These are phyloP conservation scores for Serpula lacrymans DNA, from an alignment of 768 basidiomycete species.

Conservation along the genomic window DNA sequence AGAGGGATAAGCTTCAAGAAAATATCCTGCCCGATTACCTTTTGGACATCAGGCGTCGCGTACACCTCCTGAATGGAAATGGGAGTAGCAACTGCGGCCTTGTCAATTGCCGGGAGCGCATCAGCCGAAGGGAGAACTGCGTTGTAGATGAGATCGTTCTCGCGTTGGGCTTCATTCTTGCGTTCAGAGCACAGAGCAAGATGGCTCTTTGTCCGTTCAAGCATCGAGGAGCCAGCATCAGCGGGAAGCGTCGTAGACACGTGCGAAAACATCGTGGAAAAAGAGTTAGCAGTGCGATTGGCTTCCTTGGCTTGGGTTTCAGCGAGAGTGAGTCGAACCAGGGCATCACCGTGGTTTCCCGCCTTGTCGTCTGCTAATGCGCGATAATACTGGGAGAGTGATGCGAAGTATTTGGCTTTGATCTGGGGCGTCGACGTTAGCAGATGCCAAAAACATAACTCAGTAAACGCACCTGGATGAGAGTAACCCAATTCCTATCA, in stretches of 20 bases:
- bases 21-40: slow-evolving; percentile 89
- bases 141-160: slow-evolving; percentile 98
- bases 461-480: slow-evolving; percentile 61
- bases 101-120: slow-evolving; percentile 78
- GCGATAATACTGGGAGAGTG: slow-evolving; percentile 85
- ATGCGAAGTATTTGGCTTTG: slow-evolving; percentile 88
- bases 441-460: background rate
- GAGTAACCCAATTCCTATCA: slow-evolving; percentile 88
- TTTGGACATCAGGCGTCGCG: slow-evolving; percentile 85
- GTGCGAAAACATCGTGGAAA: slow-evolving; percentile 68
- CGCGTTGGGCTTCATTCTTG: slow-evolving; percentile 71
- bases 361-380: slow-evolving; percentile 71
- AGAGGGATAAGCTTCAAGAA: slow-evolving; percentile 87
- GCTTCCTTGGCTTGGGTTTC: slow-evolving; percentile 85
- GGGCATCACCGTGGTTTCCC: slow-evolving; percentile 81
- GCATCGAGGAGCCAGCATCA: slow-evolving; percentile 77
- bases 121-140: slow-evolving; percentile 80
- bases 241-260: slow-evolving; percentile 81
- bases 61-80: slow-evolving; percentile 96
- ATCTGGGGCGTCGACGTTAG: slow-evolving; percentile 45
- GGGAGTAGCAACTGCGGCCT: slow-evolving; percentile 74
- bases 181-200: slow-evolving; percentile 73
- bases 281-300: slow-evolving; percentile 59
- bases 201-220: slow-evolving; percentile 83
- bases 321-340: slow-evolving; percentile 75